Conservation (phyloP, 2,329 filamentous ascomycete species). For the Fusarium globosum region DNA sequence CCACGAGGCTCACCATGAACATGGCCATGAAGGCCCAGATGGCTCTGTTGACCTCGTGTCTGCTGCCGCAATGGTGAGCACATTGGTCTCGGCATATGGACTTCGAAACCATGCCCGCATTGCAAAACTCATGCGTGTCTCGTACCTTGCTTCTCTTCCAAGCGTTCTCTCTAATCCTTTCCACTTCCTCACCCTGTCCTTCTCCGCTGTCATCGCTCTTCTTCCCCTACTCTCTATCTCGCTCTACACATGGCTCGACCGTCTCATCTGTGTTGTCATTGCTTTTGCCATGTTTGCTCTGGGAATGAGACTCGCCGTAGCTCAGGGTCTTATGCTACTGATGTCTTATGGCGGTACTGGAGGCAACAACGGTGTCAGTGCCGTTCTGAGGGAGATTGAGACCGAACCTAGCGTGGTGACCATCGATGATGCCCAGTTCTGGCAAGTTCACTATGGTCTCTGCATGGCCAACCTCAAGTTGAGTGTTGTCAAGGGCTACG, state of each 20-base stretch:
- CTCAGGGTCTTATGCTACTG: constrained; percentile 91
- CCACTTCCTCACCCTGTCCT: constrained; percentile 92
- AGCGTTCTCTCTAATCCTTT: constrained; percentile 93
- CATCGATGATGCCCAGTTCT: constrained; percentile 93
- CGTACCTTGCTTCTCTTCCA: constrained; percentile 83
- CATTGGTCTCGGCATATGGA: constrained; percentile 85
- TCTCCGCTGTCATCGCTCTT: constrained; percentile 81
- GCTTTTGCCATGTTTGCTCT: constrained; percentile 89
- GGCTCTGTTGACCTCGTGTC: constrained; percentile 86
- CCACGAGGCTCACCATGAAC: constrained; percentile 79
- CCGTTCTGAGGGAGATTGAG: constrained; percentile 87
- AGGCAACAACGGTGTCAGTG: constrained; percentile 66
- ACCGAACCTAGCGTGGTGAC: constrained; percentile 78
- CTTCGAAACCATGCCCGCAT: constrained; percentile 93
- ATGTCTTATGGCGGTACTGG: constrained; percentile 78
- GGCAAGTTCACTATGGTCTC: constrained; percentile 97
- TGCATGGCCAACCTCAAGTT: constrained; percentile 96
- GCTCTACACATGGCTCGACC: constrained; percentile 87
- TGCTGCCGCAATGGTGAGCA: constrained; percentile 83
- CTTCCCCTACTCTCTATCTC: constrained; percentile 83
- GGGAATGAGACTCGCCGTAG: constrained; percentile 83
- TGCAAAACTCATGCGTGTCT: constrained; percentile 88
- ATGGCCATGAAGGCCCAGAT: constrained; percentile 72
- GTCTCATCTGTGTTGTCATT: constrained; percentile 82
- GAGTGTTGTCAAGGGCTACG: constrained; percentile 70